Evolutionary conservation across 2,329 filamentous ascomycete species (phyloP).

Genomic region (Botryotinia narcissicola): DNA sequence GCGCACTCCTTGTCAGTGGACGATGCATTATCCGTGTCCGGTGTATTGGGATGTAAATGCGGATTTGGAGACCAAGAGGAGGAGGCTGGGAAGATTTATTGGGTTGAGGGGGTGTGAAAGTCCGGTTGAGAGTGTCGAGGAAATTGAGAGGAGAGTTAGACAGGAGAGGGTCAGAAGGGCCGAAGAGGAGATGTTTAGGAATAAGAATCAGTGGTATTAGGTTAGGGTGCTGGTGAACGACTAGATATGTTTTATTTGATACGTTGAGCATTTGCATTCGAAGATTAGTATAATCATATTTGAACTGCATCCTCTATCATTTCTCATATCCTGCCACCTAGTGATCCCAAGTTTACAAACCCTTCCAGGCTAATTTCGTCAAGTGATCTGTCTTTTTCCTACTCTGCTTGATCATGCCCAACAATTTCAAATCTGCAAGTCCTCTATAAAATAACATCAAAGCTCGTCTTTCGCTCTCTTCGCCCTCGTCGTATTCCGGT

Average conservation of each 20-base stretch:
- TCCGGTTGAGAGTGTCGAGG: conserved; percentile 40
- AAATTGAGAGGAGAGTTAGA: conserved; percentile 43
- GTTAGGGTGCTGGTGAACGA: neutral
- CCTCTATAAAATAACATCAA: conserved; percentile 81
- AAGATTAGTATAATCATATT: conserved; percentile 4
- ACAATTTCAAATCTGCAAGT: conserved; percentile 76
- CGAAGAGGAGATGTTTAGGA: conserved; percentile 28
- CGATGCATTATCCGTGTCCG: conserved; percentile 63
- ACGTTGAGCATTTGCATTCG: neutral
- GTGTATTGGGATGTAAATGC: conserved; percentile 58
- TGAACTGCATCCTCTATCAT: neutral
- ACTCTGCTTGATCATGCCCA: conserved; percentile 86
- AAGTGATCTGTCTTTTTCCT: conserved; percentile 92
- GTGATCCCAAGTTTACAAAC: conserved; percentile 50
- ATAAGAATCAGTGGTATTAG: conserved; percentile 33
- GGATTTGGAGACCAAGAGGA: conserved; percentile 60
- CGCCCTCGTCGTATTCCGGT: conserved; percentile 33
- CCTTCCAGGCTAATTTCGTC: conserved; percentile 79
- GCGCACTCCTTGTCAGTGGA: conserved; percentile 54
- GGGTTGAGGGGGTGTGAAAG: conserved; percentile 63
- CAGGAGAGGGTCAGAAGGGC: conserved; percentile 41
- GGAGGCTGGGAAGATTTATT: conserved; percentile 72
- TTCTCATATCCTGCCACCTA: neutral
- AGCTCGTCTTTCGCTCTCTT: conserved; percentile 52
- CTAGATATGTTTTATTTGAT: neutral